Evolutionary conservation across 2,329 filamentous ascomycete species (phyloP), one percentile per base, ranked within the genome.

Genomic region (Pyricularia sp.): DNA sequence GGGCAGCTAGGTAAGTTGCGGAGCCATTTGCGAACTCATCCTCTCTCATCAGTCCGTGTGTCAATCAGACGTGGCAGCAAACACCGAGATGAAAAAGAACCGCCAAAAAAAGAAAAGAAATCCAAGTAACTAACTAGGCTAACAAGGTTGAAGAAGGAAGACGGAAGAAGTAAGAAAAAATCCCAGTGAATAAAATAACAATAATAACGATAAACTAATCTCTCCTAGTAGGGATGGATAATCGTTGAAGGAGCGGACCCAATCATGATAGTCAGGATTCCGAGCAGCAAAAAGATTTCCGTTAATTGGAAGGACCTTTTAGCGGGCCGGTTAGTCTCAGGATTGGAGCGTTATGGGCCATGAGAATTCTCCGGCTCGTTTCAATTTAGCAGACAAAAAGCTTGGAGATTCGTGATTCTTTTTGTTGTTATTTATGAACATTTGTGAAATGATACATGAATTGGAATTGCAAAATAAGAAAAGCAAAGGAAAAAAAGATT

Each of bases 291-390:
- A 64, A 65, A 36, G 14, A 66, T 50, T 59, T 68, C 66, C 55
- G 58, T 59, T 68, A 64, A 68, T 68, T 68, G 55, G 55, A 68
- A 68, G 66, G 66, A 68, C 55, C 61, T 68, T 68, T 68, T 50
- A 68, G 66, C 66, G 66, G 66, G 55, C 58, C 66, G 58, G 58
- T 26, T 70, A 69, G 71, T 70, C 69, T 70, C 70, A 70, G 55
- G 26, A 66, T 26, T 68, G 33, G 70, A 71, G 71, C 71, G 68
- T 70, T 70, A 58, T 71, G 66, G 61, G 71, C 70, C 69, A 68
- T 66, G 67, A 68, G 70, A 74, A 72, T 74, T 74, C 72, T 71
- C 73, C 72, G 73, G 69, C 67, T 66, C 70, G 72, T 71, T 74
- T 73, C 71, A 70, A 71, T 68, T 65, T 66, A 66, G 58, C 66